Base-by-base conservation (phyloP, 345 rosid species). In the Linum trigynum region DNA sequence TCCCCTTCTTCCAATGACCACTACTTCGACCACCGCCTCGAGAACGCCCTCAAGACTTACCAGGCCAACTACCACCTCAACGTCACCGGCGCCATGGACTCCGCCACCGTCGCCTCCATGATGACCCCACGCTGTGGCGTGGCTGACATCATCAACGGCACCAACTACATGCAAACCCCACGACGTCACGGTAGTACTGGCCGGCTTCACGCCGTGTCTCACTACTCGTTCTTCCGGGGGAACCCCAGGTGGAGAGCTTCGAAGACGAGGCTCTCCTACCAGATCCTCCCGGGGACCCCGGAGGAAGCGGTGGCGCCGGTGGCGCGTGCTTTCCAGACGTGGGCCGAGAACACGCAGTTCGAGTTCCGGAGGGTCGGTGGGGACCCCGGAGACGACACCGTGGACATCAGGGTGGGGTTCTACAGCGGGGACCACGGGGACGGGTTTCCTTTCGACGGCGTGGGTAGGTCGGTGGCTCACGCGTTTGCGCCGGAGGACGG, bases 91-190 rank as follows among this genome's bases (percentile, higher is more conserved):
- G 37, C n/a, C 2, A 55, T 76, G 2, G 86, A 80, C 5, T 15
- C 59, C 4, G 9, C 37, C 10, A 83, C 79, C 0, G 69, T 78
- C 2, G 55, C 65, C 0, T 11, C 15, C 7, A 77, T 80, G 83
- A 35, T 11, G 37, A 50, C 3, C 69, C 76, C 83, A 11, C 69
- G 85, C 3, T 82, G 85, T 15, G 82, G 76, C 0, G 65, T 77
- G 3, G 40, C 76, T 1, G 84, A 80, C 39, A 64, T 80, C 58
- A 39, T 76, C 65, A 67, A 75, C 6, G 76, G 80, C 7, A 71
- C 73, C 8, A 65, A 69, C 5, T 3, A 65, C 59, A 75, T 79
- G 77, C 14, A 23, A 1, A 50, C 71, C 3, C 68, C 57, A 16
- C 12, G 4, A 1, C 57, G 38, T 23, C 65, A 10, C 40, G 40